These are phyloP conservation scores for Sonneratia caseolaris DNA, from an alignment of 345 rosid genomes.

Conservation along the genomic window DNA sequence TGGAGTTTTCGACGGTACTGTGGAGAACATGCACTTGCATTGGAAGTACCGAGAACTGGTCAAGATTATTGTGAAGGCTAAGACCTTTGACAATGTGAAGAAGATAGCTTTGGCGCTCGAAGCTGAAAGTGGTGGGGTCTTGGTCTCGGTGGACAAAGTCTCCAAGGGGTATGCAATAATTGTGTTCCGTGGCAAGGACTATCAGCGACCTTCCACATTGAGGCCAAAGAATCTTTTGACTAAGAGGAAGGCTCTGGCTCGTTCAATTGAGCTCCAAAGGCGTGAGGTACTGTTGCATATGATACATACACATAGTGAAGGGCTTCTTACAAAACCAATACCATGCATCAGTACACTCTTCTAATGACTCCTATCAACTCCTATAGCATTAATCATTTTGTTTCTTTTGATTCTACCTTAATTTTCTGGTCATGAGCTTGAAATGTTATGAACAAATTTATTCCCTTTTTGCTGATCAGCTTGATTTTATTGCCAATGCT, in stretches of 20 bases:
- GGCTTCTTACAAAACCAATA: neutral
- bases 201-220: constrained; percentile 62
- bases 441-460: neutral
- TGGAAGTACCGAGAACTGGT: constrained; percentile 92
- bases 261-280: constrained; percentile 89
- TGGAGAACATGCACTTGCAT: constrained; percentile 97
- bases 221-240: constrained; percentile 89
- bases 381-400: neutral
- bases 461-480: neutral
- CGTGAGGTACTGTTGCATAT: constrained; percentile 46
- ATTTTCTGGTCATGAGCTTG: neutral
- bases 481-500: neutral
- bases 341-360: neutral
- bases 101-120: constrained; percentile 85
- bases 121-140: constrained; percentile 89
- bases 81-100: constrained; percentile 62
- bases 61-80: constrained; percentile 69
- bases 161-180: constrained; percentile 88
- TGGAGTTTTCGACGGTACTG: constrained; percentile 91
- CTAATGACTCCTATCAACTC: neutral
- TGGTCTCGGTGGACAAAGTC: constrained; percentile 82
- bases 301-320: neutral
- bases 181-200: constrained; percentile 80
- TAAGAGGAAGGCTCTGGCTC: constrained; percentile 94
- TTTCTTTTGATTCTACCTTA: neutral